phyloP scores from a whole-genome alignment of 331 rosid species.

The Telfairia occidentalis region DNA sequence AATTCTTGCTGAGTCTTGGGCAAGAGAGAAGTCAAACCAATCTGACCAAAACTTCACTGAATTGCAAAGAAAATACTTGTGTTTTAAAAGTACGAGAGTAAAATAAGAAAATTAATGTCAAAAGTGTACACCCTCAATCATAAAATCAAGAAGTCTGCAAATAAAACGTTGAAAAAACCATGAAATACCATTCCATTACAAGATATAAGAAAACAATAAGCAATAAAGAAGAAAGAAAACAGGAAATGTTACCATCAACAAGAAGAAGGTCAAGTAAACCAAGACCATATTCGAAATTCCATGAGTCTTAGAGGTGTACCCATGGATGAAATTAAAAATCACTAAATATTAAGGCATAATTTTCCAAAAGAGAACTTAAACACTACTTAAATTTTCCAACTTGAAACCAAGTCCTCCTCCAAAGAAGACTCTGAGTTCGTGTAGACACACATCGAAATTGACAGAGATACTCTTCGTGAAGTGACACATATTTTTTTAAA shows the following conservation, averaged over 20 bases:
- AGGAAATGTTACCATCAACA: neutral
- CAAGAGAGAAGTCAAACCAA: neutral
- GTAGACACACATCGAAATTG: neutral
- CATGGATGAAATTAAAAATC: neutral
- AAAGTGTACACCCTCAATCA: neutral
- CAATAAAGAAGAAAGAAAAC: neutral
- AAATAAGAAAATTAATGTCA: neutral
- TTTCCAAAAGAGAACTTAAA: neutral
- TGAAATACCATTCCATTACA: neutral
- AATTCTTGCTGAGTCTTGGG: constrained; percentile 5
- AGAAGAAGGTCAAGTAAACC: neutral
- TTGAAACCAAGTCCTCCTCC: neutral
- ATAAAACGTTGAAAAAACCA: neutral
- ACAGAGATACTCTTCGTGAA: neutral
- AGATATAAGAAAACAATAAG: neutral
- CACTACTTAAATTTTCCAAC: neutral
- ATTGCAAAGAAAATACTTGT: neutral
- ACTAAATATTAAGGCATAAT: neutral
- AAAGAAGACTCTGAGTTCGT: neutral
- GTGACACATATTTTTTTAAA: neutral
- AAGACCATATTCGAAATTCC: neutral
- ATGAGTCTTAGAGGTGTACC: neutral
- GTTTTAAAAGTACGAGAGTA: neutral
- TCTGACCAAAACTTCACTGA: neutral
- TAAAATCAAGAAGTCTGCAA: neutral